These are phyloP conservation scores for Dalbergia oliveri DNA, from an alignment of 306 rosid species.

Conservation along the genomic window DNA sequence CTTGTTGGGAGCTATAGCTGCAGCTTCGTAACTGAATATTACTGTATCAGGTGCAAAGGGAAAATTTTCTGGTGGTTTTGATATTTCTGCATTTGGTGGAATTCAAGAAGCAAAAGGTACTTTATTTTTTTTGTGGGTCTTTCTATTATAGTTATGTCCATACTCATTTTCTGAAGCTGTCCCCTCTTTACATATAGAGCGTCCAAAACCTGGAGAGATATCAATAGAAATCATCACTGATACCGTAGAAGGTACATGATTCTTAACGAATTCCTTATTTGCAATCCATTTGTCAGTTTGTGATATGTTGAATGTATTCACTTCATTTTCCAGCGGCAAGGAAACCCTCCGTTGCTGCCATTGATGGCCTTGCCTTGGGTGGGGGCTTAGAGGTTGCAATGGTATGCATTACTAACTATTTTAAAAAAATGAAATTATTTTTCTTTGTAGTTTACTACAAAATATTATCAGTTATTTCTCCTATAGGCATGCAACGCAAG, in stretches of 20 bases:
- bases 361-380: constrained; percentile 97
- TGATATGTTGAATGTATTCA: constrained; percentile 36
- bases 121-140: constrained; percentile 6
- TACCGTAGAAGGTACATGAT: constrained; percentile 71
- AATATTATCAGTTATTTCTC: constrained; percentile 30
- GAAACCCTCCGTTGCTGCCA: constrained; percentile 96
- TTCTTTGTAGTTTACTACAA: not conserved
- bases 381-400: constrained; percentile 98
- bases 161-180: constrained; percentile 35
- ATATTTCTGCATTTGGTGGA: constrained; percentile 78
- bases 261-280: constrained; percentile 15
- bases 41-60: constrained; percentile 78
- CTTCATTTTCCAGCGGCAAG: constrained; percentile 65
- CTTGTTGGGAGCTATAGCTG: constrained; percentile 29
- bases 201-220: constrained; percentile 71
- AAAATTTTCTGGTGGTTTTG: constrained; percentile 97
- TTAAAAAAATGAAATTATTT: not conserved
- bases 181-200: constrained; percentile 42
- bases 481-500: constrained; percentile 88
- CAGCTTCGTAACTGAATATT: not conserved
- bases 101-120: constrained; percentile 69
- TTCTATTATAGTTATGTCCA: constrained; percentile 20
- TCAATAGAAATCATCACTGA: constrained; percentile 78
- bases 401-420: constrained; percentile 61
- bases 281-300: constrained; percentile 6